phyloP scores from a whole-genome alignment of 148 eudicot genomes.

The Rhododendron henanense region DNA sequence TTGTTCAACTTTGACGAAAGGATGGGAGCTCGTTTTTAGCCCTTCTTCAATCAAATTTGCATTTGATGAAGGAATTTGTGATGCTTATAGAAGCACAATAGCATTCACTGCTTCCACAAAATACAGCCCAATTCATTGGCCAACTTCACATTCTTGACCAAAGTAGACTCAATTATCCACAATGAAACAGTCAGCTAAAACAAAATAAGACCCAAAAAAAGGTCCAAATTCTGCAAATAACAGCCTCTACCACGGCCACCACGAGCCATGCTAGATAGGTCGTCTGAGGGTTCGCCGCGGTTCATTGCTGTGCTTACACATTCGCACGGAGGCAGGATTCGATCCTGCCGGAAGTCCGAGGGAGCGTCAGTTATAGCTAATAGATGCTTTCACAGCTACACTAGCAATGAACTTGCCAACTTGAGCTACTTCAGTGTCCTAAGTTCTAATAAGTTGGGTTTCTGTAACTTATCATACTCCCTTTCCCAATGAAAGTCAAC shows the following conservation, averaged over 20 bases:
- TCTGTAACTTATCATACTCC: background rate
- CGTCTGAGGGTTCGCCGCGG: too few relatives aligned
- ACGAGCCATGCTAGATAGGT: too few relatives aligned
- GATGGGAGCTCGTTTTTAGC: background rate
- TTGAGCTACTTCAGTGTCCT: background rate
- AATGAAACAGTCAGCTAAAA: background rate
- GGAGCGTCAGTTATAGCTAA: too few relatives aligned
- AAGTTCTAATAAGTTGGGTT: background rate
- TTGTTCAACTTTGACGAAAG: background rate
- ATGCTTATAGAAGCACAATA: background rate
- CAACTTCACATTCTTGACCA: background rate
- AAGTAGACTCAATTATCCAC: background rate
- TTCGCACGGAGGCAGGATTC: too few relatives aligned
- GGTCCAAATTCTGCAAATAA: background rate
- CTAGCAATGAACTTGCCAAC: background rate
- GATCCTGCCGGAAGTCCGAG: too few relatives aligned
- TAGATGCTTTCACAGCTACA: too few relatives aligned
- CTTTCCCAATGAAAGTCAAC: background rate
- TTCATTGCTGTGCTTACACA: too few relatives aligned
- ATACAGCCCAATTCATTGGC: background rate
- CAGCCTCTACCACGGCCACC: too few relatives aligned
- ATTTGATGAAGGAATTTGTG: background rate
- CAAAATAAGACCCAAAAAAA: background rate
- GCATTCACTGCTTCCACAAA: background rate
- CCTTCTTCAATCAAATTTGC: background rate